Percentiles rank a stretch among this genome's conserved stretches.
Evolutionary conservation across 2,329 filamentous ascomycete species (phyloP).

Genomic region (Arthrinium puccinioides): DNA sequence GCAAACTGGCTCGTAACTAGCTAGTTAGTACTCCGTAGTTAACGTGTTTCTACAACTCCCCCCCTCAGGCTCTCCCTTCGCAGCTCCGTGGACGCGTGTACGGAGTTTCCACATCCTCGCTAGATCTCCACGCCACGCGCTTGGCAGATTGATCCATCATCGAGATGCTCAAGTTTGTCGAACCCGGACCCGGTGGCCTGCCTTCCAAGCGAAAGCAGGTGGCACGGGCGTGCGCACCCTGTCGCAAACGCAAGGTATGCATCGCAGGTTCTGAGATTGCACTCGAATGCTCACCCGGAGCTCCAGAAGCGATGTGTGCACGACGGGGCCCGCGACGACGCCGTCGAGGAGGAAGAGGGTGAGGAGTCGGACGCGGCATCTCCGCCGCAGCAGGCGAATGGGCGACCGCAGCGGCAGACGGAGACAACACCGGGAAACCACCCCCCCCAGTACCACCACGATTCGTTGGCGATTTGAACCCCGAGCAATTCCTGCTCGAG

Average conservation of each 20-base stretch:
- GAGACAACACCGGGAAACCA: no score
- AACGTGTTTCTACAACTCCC: no score
- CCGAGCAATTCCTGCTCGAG: constrained; percentile 52
- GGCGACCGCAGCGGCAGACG: background rate
- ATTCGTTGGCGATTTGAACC: constrained; percentile 53
- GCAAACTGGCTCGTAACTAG: no score
- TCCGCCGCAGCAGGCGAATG: constrained; percentile 2
- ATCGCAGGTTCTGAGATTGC: background rate
- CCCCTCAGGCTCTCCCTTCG: no score
- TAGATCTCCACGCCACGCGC: no score
- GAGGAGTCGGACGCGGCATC: background rate
- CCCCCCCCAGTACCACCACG: constrained; percentile 21
- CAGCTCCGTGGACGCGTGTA: no score
- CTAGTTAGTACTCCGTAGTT: no score
- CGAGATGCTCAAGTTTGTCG: constrained; percentile 47
- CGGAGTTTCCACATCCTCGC: no score
- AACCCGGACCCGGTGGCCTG: constrained; percentile 44
- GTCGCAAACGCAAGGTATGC: constrained; percentile 47
- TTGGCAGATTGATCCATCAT: no score
- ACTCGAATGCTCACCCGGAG: background rate
- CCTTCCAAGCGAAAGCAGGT: constrained; percentile 55
- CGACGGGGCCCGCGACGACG: no score
- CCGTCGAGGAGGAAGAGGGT: background rate
- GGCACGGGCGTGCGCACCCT: constrained; percentile 47
- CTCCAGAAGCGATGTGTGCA: constrained; percentile 10